A percentile compares a stretch with the other conserved stretches of the same genome.
Conservation (phyloP, 2,329 filamentous ascomycete genomes). For the Fusarium devonianum region DNA sequence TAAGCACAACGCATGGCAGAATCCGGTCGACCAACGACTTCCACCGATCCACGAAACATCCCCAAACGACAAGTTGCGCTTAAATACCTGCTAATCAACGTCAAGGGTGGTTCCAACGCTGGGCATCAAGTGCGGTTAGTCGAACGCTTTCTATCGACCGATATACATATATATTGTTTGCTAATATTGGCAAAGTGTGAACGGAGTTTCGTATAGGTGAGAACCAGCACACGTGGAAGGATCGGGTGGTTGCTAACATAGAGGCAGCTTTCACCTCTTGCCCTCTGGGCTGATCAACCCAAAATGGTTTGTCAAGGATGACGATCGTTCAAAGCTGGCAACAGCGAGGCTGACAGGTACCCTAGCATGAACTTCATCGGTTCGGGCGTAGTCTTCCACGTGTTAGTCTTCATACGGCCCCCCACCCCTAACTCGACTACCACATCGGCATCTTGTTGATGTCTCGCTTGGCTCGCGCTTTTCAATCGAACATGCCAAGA, state of each 20-base stretch:
- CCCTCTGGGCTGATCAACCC: constrained; percentile 77
- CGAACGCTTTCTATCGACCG: neutral
- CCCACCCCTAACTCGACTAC: constrained; percentile 13
- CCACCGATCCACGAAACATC: constrained; percentile 15
- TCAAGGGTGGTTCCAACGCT: constrained; percentile 42
- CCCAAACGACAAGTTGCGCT: constrained; percentile 23
- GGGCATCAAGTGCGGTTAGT: constrained; percentile 27
- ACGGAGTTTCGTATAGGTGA: constrained; percentile 49
- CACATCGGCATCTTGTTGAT: constrained; percentile 31
- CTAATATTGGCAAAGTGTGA: constrained; percentile 30
- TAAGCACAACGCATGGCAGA: constrained; percentile 33
- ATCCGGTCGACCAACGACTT: constrained; percentile 24
- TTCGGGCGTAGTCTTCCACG: constrained; percentile 71
- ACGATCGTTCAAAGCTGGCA: constrained; percentile 20
- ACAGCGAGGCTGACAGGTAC: constrained; percentile 38
- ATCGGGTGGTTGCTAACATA: constrained; percentile 30
- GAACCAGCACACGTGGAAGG: constrained; percentile 21
- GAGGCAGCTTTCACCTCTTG: constrained; percentile 65
- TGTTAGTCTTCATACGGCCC: constrained; percentile 45
- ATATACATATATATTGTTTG: constrained; percentile 13
- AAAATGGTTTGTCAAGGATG: constrained; percentile 48
- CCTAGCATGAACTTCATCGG: constrained; percentile 72
- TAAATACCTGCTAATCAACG: constrained; percentile 32
- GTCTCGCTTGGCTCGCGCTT: constrained; percentile 31
- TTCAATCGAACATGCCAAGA: constrained; percentile 29